Evolutionary conservation across 2,329 filamentous ascomycete genomes (phyloP).

Genomic region (Chalaropsis thielavioides): DNA sequence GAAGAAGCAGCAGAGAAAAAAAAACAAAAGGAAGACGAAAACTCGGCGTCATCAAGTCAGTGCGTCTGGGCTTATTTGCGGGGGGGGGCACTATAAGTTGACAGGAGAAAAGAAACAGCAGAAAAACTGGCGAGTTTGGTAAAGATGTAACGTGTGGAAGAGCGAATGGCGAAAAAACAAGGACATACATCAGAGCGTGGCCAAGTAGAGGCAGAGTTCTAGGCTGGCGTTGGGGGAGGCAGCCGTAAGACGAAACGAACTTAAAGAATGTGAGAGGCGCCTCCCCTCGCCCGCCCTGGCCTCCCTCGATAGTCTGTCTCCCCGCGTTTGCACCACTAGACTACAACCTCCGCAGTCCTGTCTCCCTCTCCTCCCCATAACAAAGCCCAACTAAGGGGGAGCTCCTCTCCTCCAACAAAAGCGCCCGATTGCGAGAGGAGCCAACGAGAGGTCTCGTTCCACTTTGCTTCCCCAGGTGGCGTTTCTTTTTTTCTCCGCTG

Average conservation of each 20-base stretch:
- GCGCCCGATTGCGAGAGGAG: neutral
- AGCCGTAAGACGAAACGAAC: no score
- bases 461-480: neutral
- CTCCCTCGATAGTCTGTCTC: no score
- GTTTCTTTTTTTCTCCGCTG: neutral
- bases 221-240: neutral
- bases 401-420: neutral
- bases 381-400: neutral
- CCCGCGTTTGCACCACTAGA: neutral
- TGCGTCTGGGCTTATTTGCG: neutral
- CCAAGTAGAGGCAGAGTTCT: neutral
- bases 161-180: neutral
- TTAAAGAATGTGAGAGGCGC: neutral
- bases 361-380: conserved; percentile 4
- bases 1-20: neutral
- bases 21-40: neutral
- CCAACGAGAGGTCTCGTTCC: neutral
- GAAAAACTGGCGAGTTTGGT: no score
- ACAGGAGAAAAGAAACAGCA: neutral
- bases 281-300: neutral
- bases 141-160: neutral
- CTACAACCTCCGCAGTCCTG: neutral
- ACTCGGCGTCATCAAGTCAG: neutral
- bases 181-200: neutral
- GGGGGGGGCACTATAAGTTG: neutral